Base-by-base conservation (phyloP, 1,139 yeast genomes). In the Lodderomyces theae region DNA sequence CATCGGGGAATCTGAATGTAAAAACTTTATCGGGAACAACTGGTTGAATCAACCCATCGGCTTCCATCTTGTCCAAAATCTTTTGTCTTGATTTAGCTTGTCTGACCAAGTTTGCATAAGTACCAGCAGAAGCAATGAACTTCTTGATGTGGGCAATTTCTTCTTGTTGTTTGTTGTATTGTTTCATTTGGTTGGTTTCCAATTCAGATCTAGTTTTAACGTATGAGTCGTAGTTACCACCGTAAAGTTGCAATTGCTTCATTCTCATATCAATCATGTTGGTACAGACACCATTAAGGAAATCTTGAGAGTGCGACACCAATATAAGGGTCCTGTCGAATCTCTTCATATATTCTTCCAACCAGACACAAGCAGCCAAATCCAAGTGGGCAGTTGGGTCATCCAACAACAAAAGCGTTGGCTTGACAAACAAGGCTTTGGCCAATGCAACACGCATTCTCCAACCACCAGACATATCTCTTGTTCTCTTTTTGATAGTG, bases 361-460 rank as follows among this genome's bases (percentile, higher is more conserved):
- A 79, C 98, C 98, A 92, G 60, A 94, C 98, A 84, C 97, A 92
- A 47, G 98, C 98, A 66, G 92, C 97, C 64, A 94, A 79, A 75
- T 92, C 99, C 79, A 92, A 86, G 72, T 92, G 98, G 48, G 98
- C 98, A 54, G 99, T 94, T 58, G 99, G 99, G 66, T 92, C 98
- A 74, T 92, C 99, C 63, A 87, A 77, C 55, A 87, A 74, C 57
- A 87, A 73, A 55, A 87, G 69, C 42, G 95, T 85, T 59, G 96
- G 95, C 69, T 87, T 86, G 50, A 87, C 95, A 72, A 85, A 83
- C 55, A 85, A 74, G 17, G 95, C 95, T 70, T 85, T 85, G 50
- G 90, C 88, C 42, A 86, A 74, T 28, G 95, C 92, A 46, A 86
- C 95, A 67, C 95, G 83, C 95, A 86, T 86, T 72, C 84, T 82